These are phyloP conservation scores for Anthostomella pinea DNA, from an alignment of 2,329 filamentous ascomycete genomes.

Conservation along the genomic window DNA sequence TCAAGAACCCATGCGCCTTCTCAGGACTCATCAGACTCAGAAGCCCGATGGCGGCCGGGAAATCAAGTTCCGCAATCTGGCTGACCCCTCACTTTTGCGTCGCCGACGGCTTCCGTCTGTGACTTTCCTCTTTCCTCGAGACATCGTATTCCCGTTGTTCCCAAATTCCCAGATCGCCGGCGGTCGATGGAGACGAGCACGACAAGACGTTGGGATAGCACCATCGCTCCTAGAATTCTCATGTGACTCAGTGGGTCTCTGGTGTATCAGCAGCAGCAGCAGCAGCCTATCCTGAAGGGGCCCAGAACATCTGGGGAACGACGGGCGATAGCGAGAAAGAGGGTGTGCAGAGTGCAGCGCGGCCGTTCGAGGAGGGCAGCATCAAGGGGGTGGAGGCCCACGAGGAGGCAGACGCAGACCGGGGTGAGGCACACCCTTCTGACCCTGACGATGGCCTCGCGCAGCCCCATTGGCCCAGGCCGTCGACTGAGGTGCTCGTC, in stretches of 20 bases:
- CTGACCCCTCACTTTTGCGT: conserved; percentile 20
- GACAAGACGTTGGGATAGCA: conserved; percentile 13
- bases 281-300: conserved; percentile 19
- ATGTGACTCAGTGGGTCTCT: conserved; percentile 34
- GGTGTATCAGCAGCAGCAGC: conserved; percentile 20
- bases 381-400: conserved; percentile 17
- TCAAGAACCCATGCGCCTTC: background rate
- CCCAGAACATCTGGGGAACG: conserved; percentile 31
- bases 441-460: too few species aligned
- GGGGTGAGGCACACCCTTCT: too few species aligned
- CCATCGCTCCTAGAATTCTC: conserved; percentile 21
- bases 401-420: too few species aligned
- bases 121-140: conserved; percentile 19
- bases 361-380: conserved; percentile 23
- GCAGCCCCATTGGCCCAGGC: conserved; percentile 25
- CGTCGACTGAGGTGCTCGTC: conserved; percentile 26
- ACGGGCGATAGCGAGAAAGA: conserved; percentile 26
- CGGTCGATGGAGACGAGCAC: conserved; percentile 5
- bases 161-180: conserved; percentile 16
- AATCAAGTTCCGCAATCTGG: conserved; percentile 17
- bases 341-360: conserved; percentile 31
- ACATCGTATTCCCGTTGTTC: too few species aligned
- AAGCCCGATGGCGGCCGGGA: conserved; percentile 17
- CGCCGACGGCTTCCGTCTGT: conserved; percentile 23
- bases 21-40: conserved; percentile 18